Evolutionary conservation across 305 asterid species (phyloP).

Genomic region (Fraxinus xanthoxyloides): DNA sequence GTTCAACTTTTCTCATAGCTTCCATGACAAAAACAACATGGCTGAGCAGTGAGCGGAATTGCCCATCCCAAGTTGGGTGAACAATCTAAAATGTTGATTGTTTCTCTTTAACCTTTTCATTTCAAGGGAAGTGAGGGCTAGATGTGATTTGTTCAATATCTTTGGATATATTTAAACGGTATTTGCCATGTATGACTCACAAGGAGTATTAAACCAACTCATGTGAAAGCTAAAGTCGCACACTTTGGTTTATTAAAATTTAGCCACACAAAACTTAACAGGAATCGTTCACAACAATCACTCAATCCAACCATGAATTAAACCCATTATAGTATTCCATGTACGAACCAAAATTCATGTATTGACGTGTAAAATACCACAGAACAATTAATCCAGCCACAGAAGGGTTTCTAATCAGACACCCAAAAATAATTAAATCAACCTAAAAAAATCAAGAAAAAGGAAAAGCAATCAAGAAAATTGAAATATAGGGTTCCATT

Average conservation of each 20-base stretch:
- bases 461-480: background rate
- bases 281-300: background rate
- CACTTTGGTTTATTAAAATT: background rate
- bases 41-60: background rate
- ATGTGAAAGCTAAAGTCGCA: background rate
- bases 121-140: background rate
- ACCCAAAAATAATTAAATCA: background rate
- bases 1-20: background rate
- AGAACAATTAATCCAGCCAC: background rate
- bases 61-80: background rate
- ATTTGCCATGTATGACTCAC: background rate
- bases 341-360: background rate
- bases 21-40: background rate
- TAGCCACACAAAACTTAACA: background rate
- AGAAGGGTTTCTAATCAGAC: background rate
- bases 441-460: background rate
- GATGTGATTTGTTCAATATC: background rate
- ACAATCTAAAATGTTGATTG: background rate
- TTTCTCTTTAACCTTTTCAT: background rate
- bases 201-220: background rate
- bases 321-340: background rate
- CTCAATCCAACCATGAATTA: background rate
- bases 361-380: conserved; percentile 16
- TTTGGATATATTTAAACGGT: background rate
- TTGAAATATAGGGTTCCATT: background rate